Conservation (phyloP, 371 early-diverging fungal genomes). For the Mortierella sp. region DNA sequence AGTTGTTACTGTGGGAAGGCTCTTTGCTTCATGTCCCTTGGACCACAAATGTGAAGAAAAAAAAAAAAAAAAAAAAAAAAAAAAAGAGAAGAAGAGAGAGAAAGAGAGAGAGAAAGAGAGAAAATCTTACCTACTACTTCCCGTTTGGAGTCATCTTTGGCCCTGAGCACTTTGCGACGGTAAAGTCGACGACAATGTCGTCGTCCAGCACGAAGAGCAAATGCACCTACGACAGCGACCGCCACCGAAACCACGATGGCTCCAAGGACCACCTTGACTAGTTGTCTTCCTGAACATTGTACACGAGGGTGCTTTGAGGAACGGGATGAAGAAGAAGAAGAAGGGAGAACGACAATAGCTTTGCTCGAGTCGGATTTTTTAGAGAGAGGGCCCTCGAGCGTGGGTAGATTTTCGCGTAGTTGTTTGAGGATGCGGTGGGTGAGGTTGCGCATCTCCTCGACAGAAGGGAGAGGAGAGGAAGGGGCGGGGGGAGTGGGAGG, state of each 20-base stretch:
- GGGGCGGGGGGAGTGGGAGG: background rate
- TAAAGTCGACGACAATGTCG: too few species aligned
- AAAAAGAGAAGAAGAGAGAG: background rate
- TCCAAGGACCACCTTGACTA: too few species aligned
- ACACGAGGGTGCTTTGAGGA: background rate
- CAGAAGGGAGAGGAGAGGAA: conserved; percentile 13
- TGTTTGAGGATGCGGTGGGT: conserved; percentile 27
- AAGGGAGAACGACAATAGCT: background rate
- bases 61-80: background rate
- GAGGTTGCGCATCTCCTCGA: conserved; percentile 36
- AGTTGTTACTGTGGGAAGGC: background rate
- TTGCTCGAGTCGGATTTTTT: background rate
- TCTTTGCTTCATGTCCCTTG: too few species aligned
- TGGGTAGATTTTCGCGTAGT: conserved; percentile 29
- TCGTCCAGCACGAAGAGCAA: too few species aligned
- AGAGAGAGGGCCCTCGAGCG: conserved; percentile 11
- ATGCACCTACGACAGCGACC: too few species aligned
- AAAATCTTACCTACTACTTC: too few species aligned
- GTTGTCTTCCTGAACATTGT: too few species aligned
- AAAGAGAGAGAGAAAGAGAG: too few species aligned
- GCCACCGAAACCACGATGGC: too few species aligned
- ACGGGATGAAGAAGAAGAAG: conserved; percentile 9
- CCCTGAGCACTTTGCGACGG: too few species aligned
- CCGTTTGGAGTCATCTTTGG: too few species aligned
- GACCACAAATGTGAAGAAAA: background rate